A percentile compares a stretch with the other conserved stretches of the same genome.
Conservation (phyloP, 179 eudicot species). For the Beta macrorhiza region DNA sequence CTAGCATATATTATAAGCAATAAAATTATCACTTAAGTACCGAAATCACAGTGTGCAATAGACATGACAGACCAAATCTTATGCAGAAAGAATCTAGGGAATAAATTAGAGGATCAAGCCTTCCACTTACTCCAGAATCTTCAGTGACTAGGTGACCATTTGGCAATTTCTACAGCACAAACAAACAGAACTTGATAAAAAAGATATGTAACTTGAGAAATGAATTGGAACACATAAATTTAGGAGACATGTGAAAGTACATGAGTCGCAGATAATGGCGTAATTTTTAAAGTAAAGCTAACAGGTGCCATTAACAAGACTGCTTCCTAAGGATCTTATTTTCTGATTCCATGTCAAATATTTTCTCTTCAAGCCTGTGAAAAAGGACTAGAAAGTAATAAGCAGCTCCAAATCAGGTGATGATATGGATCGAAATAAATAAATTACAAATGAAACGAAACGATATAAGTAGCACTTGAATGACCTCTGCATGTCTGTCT, state of each 20-base stretch:
- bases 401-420: too few relatives aligned
- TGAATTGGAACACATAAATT: background rate
- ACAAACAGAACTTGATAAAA: background rate
- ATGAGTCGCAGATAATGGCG: conserved; percentile 43
- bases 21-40: background rate
- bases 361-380: conserved; percentile 24
- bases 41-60: background rate
- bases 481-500: too few relatives aligned
- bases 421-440: too few relatives aligned
- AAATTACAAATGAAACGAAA: too few relatives aligned
- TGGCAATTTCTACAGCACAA: conserved; percentile 49
- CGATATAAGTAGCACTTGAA: too few relatives aligned
- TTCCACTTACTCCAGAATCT: conserved; percentile 42
- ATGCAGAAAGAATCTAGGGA: background rate
- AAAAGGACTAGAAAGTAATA: too few relatives aligned
- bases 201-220: background rate
- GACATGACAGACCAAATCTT: background rate
- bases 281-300: conserved; percentile 36
- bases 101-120: background rate
- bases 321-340: conserved; percentile 67
- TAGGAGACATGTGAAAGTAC: conserved; percentile 28
- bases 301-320: conserved; percentile 40
- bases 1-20: background rate
- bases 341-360: conserved; percentile 72
- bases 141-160: conserved; percentile 66